Conservation (phyloP, 768 basidiomycete genomes). For the Mycena haematopus region DNA sequence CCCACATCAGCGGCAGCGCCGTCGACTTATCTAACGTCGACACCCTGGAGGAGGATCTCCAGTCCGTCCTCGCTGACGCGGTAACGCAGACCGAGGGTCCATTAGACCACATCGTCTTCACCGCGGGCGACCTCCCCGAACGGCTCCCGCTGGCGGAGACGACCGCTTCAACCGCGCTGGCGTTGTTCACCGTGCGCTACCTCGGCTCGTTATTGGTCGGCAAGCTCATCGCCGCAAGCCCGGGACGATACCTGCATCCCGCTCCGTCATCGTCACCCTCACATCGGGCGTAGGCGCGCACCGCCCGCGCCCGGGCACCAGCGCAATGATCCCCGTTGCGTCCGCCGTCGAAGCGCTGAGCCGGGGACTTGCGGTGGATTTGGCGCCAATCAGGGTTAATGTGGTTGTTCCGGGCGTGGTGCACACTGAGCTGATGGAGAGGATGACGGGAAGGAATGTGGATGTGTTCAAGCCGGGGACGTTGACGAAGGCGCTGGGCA, state of each 20-base stretch:
- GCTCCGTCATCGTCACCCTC: not conserved
- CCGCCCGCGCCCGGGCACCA: not conserved
- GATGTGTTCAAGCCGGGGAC: not conserved
- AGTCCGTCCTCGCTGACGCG: not conserved
- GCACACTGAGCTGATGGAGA: not conserved
- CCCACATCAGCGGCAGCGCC: not conserved
- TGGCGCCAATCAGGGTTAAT: not conserved
- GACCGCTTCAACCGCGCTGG: not conserved
- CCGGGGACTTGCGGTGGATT: not conserved
- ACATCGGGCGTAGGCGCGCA: not conserved
- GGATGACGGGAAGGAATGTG: not conserved
- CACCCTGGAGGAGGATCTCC: not conserved
- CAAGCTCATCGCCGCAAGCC: not conserved
- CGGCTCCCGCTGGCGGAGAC: not conserved
- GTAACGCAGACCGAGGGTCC: not conserved
- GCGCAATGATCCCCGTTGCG: not conserved
- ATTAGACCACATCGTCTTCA: slow-evolving; percentile 1
- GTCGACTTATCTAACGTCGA: not conserved
- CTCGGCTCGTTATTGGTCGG: not conserved
- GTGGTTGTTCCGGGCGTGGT: not conserved
- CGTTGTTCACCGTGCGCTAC: not conserved
- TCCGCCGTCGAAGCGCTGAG: not conserved
- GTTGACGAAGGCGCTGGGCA: not conserved
- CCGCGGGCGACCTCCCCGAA: not conserved
- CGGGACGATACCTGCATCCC: not conserved